Evolutionary conservation across 306 rosid species (phyloP), one percentile per base, ranked within the genome.

Genomic region (Malus sylvestris): DNA sequence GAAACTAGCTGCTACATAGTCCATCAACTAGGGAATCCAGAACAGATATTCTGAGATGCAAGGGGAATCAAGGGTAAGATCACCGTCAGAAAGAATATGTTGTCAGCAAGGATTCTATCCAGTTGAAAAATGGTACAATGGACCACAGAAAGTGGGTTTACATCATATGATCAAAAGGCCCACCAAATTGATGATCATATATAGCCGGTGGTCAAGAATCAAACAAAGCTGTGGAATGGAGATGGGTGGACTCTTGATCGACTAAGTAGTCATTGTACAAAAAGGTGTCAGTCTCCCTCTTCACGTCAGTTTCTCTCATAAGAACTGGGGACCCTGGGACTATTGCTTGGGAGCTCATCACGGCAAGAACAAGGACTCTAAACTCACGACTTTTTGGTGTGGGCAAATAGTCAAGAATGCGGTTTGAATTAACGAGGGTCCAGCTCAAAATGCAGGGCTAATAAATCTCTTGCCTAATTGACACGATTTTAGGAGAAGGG

Each of bases 191-290:
- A 55, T 65, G 74, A 76, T 71, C 72, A 42, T 42, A 64, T 70
- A 72, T 72, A 67, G 69, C 57, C 25, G 45, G 71, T 53, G 63
- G 77, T 55, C 23, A 81, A 12, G 25, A 53, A 75, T 81, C 81
- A 63, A 76, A 4, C 22, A 16, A 53, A 67, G 59, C 74, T 49
- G 20, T 71, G 58, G 68, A 42, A 29, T 19, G 81, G 59, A 72
- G 62, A 68, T 32, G 35, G 57, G 64, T 44, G 58, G 51, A 55
- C 22, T 30, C 19, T 29, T 52, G 42, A 53, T 16, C 18, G 44
- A 25, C 14, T 22, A 53, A 55, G 10, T 53, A 10, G n/a, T 46
- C 67, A 49, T 45, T 59, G 35, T 30, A 53, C 63, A 73, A 45
- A 44, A 66, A 46, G n/a, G 58, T 42, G 30, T 40, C 49, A 53